Evolutionary conservation across 257 asterid species (phyloP), one percentile per base, ranked within the genome.

Genomic region (Verbena officinalis): DNA sequence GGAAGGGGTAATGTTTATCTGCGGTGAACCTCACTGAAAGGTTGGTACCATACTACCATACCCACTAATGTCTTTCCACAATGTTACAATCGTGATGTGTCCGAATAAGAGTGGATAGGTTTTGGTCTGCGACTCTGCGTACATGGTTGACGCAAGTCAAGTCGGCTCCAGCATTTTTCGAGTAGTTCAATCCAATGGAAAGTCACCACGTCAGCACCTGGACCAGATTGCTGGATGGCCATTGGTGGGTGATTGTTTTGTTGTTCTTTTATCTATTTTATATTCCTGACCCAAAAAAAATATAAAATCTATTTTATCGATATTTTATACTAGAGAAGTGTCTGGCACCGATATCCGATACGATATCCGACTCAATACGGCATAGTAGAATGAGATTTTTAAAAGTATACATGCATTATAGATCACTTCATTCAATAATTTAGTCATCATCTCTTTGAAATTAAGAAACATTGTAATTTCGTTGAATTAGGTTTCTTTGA

Each of bases 181-280:
- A 48, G 64, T 49, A 14, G 49, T 14, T 64, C 6, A 0, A 17
- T 13, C 76, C 76, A 75, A 64, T 75, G 3, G 70, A 27, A 17
- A 63, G 11, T 10, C 7, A 67, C 70, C 80, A 75, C 72, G 68
- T 69, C 27, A 21, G 8, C 23, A 43, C 54, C 36, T 20, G 50
- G 4, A 45, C 0, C 17, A 2, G 1, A 31, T 19, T 12, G 13
- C 9, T 48, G 9, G 46, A 6, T 27, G 46, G 3, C 17, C 9
- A 58, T 58, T 23, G 34, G 20, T 43, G 10, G 38, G 30, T 21
- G 22, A 13, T 40, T 5, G 2, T 19, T 48, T 19, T 16, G 9
- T 17, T 48, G 30, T 46, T 46, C 22, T 39, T 19, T 46, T 7
- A 19, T 50, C 15, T 19, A 50, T 59, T 36, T n/a, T n/a, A n/a